phyloP scores from a whole-genome alignment of 768 basidiomycete genomes.

The Tremella fuciformis region DNA sequence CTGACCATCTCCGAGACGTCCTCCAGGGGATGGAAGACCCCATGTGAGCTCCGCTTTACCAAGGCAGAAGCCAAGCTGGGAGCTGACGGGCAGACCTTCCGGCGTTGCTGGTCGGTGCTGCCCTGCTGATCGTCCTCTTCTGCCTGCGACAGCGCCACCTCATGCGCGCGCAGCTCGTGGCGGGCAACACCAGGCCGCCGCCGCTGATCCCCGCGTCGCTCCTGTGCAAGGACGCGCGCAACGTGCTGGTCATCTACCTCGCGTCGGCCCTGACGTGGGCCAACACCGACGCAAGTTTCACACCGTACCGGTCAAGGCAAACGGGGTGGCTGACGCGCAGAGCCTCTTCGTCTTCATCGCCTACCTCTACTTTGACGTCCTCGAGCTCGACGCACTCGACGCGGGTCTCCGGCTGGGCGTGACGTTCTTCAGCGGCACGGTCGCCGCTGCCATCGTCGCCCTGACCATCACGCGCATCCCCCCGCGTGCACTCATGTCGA shows the following conservation, averaged over 20 bases:
- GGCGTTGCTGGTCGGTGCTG: slow-evolving; percentile 5
- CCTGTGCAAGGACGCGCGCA: background rate
- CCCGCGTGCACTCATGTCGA: slow-evolving; percentile 4
- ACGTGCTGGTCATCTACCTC: slow-evolving; percentile 14
- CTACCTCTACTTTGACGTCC: slow-evolving; percentile 10
- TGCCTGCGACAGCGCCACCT: slow-evolving; percentile 4
- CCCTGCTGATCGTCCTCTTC: slow-evolving; percentile 9
- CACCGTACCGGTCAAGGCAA: background rate
- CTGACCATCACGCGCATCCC: slow-evolving; percentile 6
- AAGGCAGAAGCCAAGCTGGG: background rate
- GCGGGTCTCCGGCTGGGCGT: slow-evolving; percentile 6
- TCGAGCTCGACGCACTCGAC: slow-evolving; percentile 7
- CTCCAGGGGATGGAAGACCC: slow-evolving; percentile 5
- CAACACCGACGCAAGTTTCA: slow-evolving; percentile 5
- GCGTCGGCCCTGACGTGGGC: slow-evolving; percentile 7
- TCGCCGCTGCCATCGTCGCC: slow-evolving; percentile 5
- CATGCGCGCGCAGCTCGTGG: background rate
- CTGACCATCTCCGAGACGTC: slow-evolving; percentile 14
- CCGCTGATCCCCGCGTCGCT: slow-evolving; percentile 6
- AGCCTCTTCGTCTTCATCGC: slow-evolving; percentile 8
- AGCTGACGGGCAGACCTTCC: slow-evolving; percentile 13
- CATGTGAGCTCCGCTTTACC: slow-evolving; percentile 5
- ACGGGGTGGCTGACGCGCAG: background rate
- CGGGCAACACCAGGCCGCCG: slow-evolving; percentile 7
- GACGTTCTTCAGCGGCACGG: slow-evolving; percentile 6